These are phyloP conservation scores for Arachnopeziza araneosa DNA, from an alignment of 2,329 filamentous ascomycete genomes.

Conservation along the genomic window DNA sequence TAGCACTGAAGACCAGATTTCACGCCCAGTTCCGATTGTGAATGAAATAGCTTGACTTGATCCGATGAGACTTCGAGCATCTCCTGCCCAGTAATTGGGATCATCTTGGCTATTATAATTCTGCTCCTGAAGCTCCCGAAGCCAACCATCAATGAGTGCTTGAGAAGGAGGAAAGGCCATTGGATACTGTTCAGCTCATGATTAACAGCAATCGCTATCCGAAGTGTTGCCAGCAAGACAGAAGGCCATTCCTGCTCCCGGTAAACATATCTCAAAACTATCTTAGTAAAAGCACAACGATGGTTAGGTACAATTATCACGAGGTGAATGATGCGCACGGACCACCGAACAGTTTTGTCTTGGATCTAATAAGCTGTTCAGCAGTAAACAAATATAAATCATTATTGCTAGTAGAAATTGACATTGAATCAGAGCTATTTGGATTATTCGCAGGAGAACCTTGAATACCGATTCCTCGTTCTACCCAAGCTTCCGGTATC, in stretches of 20 bases:
- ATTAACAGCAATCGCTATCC: background rate
- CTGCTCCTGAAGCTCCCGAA: slow-evolving; percentile 9
- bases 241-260: no score
- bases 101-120: slow-evolving; percentile 33
- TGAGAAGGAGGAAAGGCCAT: slow-evolving; percentile 1
- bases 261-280: no score
- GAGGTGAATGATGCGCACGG: no score
- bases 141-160: slow-evolving; percentile 13
- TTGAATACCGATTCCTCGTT: background rate
- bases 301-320: no score
- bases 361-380: no score
- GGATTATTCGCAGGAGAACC: no score
- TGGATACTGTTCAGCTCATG: background rate
- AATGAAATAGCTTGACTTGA: slow-evolving; percentile 42
- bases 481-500: background rate
- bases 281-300: no score
- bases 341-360: no score
- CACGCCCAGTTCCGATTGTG: slow-evolving; percentile 51
- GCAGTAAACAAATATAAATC: no score
- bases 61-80: slow-evolving; percentile 43
- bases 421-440: background rate
- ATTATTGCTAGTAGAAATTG: background rate
- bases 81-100: slow-evolving; percentile 42
- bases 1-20: slow-evolving; percentile 48
- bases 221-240: no score